phyloP scores from a whole-genome alignment of 2,329 filamentous ascomycete species.

The Fusarium secorum region DNA sequence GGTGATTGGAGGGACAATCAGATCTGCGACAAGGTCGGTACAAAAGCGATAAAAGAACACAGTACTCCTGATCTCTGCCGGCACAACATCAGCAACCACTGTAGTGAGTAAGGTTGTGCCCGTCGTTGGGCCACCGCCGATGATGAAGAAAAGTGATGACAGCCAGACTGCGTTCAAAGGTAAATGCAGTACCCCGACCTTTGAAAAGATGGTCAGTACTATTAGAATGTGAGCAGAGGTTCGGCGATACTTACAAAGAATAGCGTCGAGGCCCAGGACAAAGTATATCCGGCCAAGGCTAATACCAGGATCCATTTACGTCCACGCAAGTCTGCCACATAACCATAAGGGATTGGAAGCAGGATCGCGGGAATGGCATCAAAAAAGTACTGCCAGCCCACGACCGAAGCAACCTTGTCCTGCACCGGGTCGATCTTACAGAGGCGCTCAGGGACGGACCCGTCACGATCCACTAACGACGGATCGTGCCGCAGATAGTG shows the following conservation, averaged over 20 bases:
- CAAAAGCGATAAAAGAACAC: conserved; percentile 3
- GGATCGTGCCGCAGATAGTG: conserved; percentile 3
- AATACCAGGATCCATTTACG: conserved; percentile 1
- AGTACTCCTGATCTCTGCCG: neutral
- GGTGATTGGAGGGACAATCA: neutral
- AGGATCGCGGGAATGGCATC: neutral
- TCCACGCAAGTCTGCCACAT: neutral
- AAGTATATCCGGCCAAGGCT: neutral
- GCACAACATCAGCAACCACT: neutral
- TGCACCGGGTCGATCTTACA: neutral
- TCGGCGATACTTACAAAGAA: neutral
- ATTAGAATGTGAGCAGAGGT: neutral
- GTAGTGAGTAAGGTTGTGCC: conserved; percentile 2
- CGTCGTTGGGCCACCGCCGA: neutral
- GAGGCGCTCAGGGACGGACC: neutral
- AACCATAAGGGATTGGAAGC: neutral
- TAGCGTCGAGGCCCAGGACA: neutral
- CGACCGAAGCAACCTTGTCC: neutral
- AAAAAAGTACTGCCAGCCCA: conserved; percentile 6
- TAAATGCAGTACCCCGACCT: neutral
- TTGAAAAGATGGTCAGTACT: neutral
- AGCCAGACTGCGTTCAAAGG: neutral
- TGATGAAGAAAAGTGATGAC: neutral
- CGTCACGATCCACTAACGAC: neutral
- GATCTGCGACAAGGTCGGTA: neutral